A percentile compares a stretch with the other conserved stretches of the same genome.
These are phyloP conservation scores for Suillus subalutaceus DNA, from an alignment of 768 basidiomycete genomes.

Conservation along the genomic window DNA sequence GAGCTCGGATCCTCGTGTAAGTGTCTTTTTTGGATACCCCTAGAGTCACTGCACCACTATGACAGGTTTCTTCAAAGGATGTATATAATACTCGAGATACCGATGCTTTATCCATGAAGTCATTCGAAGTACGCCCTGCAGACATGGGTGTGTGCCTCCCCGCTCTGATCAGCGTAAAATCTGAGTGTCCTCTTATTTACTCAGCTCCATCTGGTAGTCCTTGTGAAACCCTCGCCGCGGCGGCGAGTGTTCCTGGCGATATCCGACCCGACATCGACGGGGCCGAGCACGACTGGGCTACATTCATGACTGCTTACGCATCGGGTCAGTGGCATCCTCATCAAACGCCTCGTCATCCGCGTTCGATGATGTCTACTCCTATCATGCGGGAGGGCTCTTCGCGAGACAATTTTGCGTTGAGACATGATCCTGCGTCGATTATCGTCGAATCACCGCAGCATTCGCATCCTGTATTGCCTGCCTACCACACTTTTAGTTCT, in stretches of 20 bases:
- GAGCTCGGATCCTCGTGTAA: not conserved
- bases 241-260: constrained; percentile 3
- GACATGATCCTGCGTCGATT: constrained; percentile 4
- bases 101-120: constrained; percentile 3
- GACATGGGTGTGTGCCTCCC: constrained; percentile 1
- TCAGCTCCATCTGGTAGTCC: not conserved
- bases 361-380: constrained; percentile 27
- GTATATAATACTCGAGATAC: not conserved
- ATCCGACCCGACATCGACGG: constrained; percentile 19
- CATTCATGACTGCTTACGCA: constrained; percentile 78
- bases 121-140: not conserved
- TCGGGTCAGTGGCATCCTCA: constrained; percentile 81
- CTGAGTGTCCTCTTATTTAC: not conserved
- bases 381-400: constrained; percentile 11
- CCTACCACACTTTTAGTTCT: constrained; percentile 13
- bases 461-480: constrained; percentile 18
- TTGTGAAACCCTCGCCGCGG: not conserved
- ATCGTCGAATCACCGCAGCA: constrained; percentile 9
- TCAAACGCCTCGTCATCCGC: constrained; percentile 63
- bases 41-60: not conserved
- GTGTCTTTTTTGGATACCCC: not conserved
- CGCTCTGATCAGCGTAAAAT: not conserved
- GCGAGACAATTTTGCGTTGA: constrained; percentile 14
- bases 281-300: constrained; percentile 65
- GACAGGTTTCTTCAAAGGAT: constrained; percentile 1